Conservation (phyloP, 345 rosid genomes). For the Brassica rapa region DNA sequence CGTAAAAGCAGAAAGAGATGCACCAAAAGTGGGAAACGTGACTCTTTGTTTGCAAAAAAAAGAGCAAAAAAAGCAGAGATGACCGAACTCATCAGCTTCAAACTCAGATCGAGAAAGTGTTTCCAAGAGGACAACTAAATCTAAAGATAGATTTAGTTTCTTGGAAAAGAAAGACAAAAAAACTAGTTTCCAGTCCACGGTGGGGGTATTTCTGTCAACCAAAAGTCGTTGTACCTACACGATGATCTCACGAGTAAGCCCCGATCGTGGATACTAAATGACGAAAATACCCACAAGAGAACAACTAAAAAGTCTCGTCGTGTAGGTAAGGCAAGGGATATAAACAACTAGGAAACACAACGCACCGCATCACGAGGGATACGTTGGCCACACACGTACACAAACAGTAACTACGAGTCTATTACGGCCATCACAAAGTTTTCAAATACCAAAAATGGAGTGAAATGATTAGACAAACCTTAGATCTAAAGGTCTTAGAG, state of each 20-base stretch:
- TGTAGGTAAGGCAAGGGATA: conserved; percentile 24
- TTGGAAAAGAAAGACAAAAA: not conserved
- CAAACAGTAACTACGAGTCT: not conserved
- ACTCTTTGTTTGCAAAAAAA: conserved; percentile 37
- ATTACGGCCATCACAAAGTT: not conserved
- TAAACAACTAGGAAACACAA: conserved; percentile 13
- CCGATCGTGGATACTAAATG: conserved; percentile 31
- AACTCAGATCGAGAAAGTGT: conserved; percentile 25
- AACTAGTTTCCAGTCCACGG: conserved; percentile 14
- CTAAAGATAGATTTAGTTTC: conserved; percentile 21
- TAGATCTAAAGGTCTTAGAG: conserved; percentile 63
- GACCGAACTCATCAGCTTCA: conserved; percentile 21
- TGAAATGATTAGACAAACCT: conserved; percentile 52
- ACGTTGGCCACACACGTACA: not conserved
- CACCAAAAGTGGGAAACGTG: conserved; percentile 44
- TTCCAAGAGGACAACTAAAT: conserved; percentile 26
- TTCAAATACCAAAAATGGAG: not conserved
- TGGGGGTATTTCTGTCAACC: conserved; percentile 34
- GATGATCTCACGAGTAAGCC: conserved; percentile 27
- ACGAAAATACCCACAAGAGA: conserved; percentile 1
- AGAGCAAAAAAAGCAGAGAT: conserved; percentile 42
- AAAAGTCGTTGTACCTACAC: conserved; percentile 37
- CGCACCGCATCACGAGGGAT: not conserved
- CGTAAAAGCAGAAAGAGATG: not conserved
- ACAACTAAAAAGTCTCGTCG: conserved; percentile 26